Evolutionary conservation across 768 basidiomycete genomes (phyloP), one percentile per base, ranked within the genome.

Genomic region (Galerina sulciceps): DNA sequence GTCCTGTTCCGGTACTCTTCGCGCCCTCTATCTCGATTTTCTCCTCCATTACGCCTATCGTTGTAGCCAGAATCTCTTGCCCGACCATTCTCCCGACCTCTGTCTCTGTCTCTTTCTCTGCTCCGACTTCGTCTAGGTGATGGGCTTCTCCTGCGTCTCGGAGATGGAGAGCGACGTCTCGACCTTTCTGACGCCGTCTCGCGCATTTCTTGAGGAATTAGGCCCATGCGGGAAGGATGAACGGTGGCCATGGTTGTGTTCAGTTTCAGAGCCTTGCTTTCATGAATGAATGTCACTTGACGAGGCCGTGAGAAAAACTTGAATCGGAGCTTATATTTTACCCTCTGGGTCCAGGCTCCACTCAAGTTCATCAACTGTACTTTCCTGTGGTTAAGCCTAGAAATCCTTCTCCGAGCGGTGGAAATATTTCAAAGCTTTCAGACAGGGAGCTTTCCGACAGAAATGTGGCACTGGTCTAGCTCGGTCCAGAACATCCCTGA

Each of bases 141-240:
- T 2, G 67, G 71, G 57, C 71, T 73, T 18, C 70, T 69, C 11
- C 73, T 69, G 20, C 69, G 71, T n/a, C 68, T 63, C 9, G 79
- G 78, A 6, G 84, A 81, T 3, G 80, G 79, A 10, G 85, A 82
- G 34, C 81, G 78, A 49, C 70, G 71, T 22, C 75, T 72, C n/a
- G 58, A 59, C 6, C 46, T 58, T 2, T 67, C 57, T 40, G 55
- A 46, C 60, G 60, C 46, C n/a, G 37, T 61, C 31, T 53, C 59
- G 66, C 57, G 67, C 53, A 71, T 62, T 36, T 78, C 74, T 55
- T 75, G 82, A 38, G 88, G 86, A 17, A 91, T 86, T 4, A 91
- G 75, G 23, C 76, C 85, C 76, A 89, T 76, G 50, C 90, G 82
- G 10, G 89, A 90, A 22, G 90, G 90, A 65, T 91, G 90, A 5